phyloP scores from a whole-genome alignment of 345 rosid species.

The Angophora floribunda region DNA sequence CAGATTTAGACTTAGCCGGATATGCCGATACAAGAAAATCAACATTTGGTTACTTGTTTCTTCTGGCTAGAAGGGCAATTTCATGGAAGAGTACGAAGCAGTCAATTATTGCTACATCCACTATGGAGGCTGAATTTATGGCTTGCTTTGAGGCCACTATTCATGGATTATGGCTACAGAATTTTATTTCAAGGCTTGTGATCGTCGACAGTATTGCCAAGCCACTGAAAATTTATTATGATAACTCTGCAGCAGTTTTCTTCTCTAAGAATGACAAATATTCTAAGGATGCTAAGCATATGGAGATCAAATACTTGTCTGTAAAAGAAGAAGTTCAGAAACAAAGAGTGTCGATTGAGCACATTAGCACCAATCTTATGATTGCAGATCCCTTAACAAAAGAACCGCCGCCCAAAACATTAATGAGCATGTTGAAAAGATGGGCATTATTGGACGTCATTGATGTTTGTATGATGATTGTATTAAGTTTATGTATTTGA shows the following conservation, averaged over 20 bases:
- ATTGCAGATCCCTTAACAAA: not conserved
- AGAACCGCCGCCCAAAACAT: not conserved
- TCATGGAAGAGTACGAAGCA: conserved; percentile 2
- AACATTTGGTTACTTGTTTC: not conserved
- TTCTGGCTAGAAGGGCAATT: not conserved
- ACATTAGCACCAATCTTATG: not conserved
- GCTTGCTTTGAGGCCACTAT: conserved; percentile 1
- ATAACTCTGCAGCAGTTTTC: not conserved
- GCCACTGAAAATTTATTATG: not conserved
- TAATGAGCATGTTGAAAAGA: not conserved
- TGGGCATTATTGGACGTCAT: not conserved
- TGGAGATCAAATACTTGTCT: not conserved
- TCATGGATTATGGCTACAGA: not conserved
- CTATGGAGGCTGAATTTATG: not conserved
- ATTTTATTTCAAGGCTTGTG: conserved; percentile 1
- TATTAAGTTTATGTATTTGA: too few species aligned
- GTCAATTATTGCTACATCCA: not conserved
- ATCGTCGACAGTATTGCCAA: not conserved
- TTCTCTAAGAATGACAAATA: not conserved
- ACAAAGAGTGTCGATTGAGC: not conserved
- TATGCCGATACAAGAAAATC: not conserved
- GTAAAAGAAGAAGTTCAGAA: not conserved
- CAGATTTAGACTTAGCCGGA: not conserved
- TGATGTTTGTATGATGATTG: not conserved
- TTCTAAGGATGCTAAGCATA: not conserved